Percentiles rank a stretch among this genome's conserved stretches.
These are phyloP conservation scores for Candida tetrigidarum DNA, from an alignment of 1,139 yeast genomes.

Conservation along the genomic window DNA sequence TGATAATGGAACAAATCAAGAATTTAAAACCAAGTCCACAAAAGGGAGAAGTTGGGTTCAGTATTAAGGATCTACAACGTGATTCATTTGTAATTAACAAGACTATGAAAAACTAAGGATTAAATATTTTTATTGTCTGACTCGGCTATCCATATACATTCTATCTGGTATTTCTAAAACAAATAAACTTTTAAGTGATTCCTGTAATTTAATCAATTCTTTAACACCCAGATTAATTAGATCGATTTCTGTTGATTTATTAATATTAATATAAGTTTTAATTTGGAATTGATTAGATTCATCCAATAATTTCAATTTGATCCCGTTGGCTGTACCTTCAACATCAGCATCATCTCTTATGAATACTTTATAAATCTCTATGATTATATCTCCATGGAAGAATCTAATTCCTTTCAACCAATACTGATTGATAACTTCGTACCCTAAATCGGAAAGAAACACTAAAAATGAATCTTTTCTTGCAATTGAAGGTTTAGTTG, in stretches of 20 bases:
- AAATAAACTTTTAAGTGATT: slow-evolving; percentile 67
- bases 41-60: slow-evolving; percentile 32
- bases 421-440: slow-evolving; percentile 65
- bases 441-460: slow-evolving; percentile 72
- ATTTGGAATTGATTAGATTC: slow-evolving; percentile 61
- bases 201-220: slow-evolving; percentile 63
- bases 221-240: slow-evolving; percentile 67
- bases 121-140: slow-evolving; percentile 4
- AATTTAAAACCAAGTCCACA: slow-evolving; percentile 24
- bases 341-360: slow-evolving; percentile 39
- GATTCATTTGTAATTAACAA: slow-evolving; percentile 8
- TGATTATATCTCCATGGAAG: slow-evolving; percentile 64
- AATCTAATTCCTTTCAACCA: slow-evolving; percentile 70
- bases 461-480: slow-evolving; percentile 44
- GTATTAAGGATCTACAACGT: slow-evolving; percentile 11
- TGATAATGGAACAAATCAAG: slow-evolving; percentile 26
- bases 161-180: slow-evolving; percentile 78
- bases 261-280: slow-evolving; percentile 70
- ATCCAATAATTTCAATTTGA: slow-evolving; percentile 53
- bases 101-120: no score
- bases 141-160: slow-evolving; percentile 76
- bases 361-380: slow-evolving; percentile 60
- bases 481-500: slow-evolving; percentile 11
- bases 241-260: slow-evolving; percentile 76
- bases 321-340: slow-evolving; percentile 21